Percentiles rank a stretch among this genome's conserved stretches.
Evolutionary conservation across 2,329 filamentous ascomycete genomes (phyloP).

Genomic region (Ophiostoma himal-ulmi): DNA sequence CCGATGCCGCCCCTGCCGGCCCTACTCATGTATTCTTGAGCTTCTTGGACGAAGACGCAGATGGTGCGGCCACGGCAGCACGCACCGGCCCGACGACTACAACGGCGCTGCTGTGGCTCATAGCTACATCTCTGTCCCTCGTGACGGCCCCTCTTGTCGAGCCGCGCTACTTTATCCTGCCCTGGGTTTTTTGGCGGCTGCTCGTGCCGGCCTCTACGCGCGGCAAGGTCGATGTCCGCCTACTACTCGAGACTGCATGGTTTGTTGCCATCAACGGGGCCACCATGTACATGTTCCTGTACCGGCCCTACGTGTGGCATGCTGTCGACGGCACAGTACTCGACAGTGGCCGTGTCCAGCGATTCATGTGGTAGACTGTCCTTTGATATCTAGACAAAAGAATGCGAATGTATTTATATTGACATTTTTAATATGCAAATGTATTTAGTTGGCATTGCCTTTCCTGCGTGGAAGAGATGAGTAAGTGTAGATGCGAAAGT

Average conservation of each 20-base stretch:
- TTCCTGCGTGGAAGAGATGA: background rate
- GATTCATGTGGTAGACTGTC: slow-evolving; percentile 68
- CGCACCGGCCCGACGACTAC: slow-evolving; percentile 40
- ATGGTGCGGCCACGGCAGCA: slow-evolving; percentile 29
- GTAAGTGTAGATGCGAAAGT: background rate
- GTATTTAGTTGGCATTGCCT: background rate
- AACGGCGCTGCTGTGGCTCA: slow-evolving; percentile 53
- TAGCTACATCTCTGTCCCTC: slow-evolving; percentile 69
- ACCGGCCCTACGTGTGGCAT: slow-evolving; percentile 61
- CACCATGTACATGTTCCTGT: slow-evolving; percentile 68
- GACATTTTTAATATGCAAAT: background rate
- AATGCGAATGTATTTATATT: background rate
- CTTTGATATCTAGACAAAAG: background rate
- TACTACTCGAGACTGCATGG: slow-evolving; percentile 61
- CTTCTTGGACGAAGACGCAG: slow-evolving; percentile 27
- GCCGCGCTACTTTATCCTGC: slow-evolving; percentile 91
- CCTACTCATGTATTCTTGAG: slow-evolving; percentile 19
- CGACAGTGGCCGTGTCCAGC: slow-evolving; percentile 56
- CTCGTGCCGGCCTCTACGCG: slow-evolving; percentile 53
- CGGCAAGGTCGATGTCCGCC: slow-evolving; percentile 40
- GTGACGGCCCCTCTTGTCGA: slow-evolving; percentile 89
- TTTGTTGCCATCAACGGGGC: slow-evolving; percentile 57
- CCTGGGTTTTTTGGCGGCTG: slow-evolving; percentile 88
- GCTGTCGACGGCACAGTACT: slow-evolving; percentile 46
- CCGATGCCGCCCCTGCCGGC: background rate